Conservation (phyloP, 1,139 yeast species). For the Scheffersomyces cryptocercus region DNA sequence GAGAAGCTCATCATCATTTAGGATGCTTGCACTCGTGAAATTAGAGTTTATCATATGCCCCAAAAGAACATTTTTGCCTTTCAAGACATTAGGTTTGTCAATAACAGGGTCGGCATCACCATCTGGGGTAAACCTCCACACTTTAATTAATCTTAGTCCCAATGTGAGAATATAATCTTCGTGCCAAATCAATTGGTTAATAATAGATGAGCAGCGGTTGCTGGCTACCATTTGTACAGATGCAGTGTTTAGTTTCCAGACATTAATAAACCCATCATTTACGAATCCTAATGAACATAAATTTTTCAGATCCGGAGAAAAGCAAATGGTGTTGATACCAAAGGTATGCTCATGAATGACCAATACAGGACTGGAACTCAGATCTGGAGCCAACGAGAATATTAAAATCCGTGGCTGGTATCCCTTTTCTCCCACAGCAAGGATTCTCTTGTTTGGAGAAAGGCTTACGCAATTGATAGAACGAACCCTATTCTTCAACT, state of each 20-base stretch:
- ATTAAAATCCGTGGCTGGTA: slow-evolving; percentile 63
- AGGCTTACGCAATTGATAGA: slow-evolving; percentile 56
- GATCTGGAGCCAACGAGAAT: slow-evolving; percentile 56
- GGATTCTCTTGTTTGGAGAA: slow-evolving; percentile 49
- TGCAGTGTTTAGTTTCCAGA: slow-evolving; percentile 48
- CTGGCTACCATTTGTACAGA: slow-evolving; percentile 37
- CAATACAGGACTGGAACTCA: slow-evolving; percentile 48
- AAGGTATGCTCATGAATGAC: slow-evolving; percentile 61
- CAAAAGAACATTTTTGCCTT: slow-evolving; percentile 60
- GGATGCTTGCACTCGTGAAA: slow-evolving; percentile 41
- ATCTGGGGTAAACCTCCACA: slow-evolving; percentile 48
- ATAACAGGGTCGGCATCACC: slow-evolving; percentile 18
- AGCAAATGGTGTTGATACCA: slow-evolving; percentile 56
- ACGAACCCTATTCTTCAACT: slow-evolving; percentile 48
- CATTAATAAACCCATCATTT: slow-evolving; percentile 64
- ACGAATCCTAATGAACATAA: slow-evolving; percentile 62
- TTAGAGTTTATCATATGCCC: slow-evolving; percentile 49
- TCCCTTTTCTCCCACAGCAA: slow-evolving; percentile 71
- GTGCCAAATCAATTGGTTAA: slow-evolving; percentile 59
- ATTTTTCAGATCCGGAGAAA: slow-evolving; percentile 56
- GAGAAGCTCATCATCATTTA: slow-evolving; percentile 41
- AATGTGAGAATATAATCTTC: slow-evolving; percentile 50
- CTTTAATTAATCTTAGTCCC: slow-evolving; percentile 60
- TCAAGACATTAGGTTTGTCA: slow-evolving; percentile 32
- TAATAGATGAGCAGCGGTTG: slow-evolving; percentile 61